A percentile compares a stretch with the other conserved stretches of the same genome.
phyloP scores from a whole-genome alignment of 345 rosid species.

The Citrus reticulata region DNA sequence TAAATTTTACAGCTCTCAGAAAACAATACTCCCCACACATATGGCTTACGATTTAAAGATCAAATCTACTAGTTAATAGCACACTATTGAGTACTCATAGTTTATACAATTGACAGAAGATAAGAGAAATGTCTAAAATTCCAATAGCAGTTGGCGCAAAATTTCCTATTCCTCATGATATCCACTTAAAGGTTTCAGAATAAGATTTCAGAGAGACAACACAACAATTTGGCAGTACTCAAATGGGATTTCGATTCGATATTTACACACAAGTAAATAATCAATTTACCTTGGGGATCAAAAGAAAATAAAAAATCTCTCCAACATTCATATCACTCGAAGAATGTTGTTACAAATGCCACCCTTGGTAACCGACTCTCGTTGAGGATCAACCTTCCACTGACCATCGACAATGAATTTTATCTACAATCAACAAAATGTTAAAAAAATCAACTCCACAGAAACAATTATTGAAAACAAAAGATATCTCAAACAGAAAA shows the following conservation, averaged over 20 bases:
- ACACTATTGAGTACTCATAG: not conserved
- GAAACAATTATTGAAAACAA: not conserved
- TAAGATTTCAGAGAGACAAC: not conserved
- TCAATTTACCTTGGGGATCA: not conserved
- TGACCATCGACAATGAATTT: constrained; percentile 86
- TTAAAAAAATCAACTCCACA: not conserved
- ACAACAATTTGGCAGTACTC: not conserved
- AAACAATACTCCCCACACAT: not conserved
- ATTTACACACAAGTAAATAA: not conserved
- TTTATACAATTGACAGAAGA: not conserved
- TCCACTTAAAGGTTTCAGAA: not conserved
- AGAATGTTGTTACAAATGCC: constrained; percentile 75
- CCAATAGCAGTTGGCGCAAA: not conserved
- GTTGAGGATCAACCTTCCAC: constrained; percentile 67
- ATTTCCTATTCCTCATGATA: not conserved
- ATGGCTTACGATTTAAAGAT: not conserved
- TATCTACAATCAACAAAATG: constrained; percentile 37
- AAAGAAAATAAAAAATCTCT: not conserved
- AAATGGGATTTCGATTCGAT: not conserved
- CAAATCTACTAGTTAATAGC: not conserved
- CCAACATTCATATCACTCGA: constrained; percentile 43
- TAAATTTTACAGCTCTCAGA: not conserved
- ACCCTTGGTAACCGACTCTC: constrained; percentile 51
- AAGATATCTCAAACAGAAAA: not conserved
- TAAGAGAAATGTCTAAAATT: not conserved